phyloP scores from a whole-genome alignment of 306 rosid genomes.

The Quercus dentata region DNA sequence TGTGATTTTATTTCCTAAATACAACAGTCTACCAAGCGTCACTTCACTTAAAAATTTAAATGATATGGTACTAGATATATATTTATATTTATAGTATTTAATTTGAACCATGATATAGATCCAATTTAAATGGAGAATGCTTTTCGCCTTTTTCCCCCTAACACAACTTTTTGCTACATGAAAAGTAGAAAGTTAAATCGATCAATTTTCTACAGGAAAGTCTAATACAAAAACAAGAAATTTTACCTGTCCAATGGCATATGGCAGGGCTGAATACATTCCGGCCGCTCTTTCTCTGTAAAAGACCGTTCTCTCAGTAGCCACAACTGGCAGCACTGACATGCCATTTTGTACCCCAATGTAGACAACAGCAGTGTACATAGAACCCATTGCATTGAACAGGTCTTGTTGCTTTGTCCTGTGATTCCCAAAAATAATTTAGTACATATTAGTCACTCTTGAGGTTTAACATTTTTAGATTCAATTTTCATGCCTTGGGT shows the following conservation, averaged over 20 bases:
- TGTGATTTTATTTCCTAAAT: too few relatives aligned
- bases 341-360: slow-evolving; percentile 66
- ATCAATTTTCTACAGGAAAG: background rate
- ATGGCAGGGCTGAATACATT: slow-evolving; percentile 85
- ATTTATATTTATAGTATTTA: too few relatives aligned
- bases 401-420: slow-evolving; percentile 68
- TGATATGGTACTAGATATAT: too few relatives aligned
- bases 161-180: background rate
- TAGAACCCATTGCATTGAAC: slow-evolving; percentile 84
- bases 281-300: slow-evolving; percentile 92
- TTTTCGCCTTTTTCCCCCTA: too few relatives aligned
- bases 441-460: background rate
- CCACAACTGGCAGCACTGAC: slow-evolving; percentile 78
- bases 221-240: background rate
- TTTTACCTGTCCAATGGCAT: slow-evolving; percentile 75
- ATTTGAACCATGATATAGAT: too few relatives aligned
- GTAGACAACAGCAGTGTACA: slow-evolving; percentile 76
- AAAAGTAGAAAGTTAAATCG: background rate
- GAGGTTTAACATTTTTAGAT: background rate
- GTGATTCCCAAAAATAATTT: slow-evolving; percentile 21
- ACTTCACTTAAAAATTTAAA: too few relatives aligned
- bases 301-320: slow-evolving; percentile 81
- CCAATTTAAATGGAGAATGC: too few relatives aligned
- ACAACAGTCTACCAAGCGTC: too few relatives aligned
- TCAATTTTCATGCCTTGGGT: background rate